Evolutionary conservation across 345 rosid species (phyloP).

Genomic region (Gossypium ekmanianum): DNA sequence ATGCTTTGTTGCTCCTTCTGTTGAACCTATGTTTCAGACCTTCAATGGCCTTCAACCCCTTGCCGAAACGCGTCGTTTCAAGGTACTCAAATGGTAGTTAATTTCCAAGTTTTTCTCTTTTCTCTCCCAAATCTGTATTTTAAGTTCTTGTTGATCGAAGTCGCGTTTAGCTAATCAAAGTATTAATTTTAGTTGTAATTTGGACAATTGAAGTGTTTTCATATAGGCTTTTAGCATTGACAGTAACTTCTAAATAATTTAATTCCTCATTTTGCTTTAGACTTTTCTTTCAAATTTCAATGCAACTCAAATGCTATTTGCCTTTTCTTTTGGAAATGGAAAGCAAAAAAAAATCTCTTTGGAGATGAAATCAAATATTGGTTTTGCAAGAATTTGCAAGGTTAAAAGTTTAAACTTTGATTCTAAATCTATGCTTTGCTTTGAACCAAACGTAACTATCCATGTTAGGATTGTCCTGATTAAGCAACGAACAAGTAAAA

Average conservation of each 20-base stretch:
- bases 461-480: too few relatives aligned
- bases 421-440: background rate
- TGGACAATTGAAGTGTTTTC: background rate
- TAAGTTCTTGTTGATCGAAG: background rate
- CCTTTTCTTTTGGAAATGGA: background rate
- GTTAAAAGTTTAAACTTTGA: background rate
- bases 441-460: background rate
- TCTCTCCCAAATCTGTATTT: background rate
- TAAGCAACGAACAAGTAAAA: too few relatives aligned
- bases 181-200: background rate
- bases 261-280: background rate
- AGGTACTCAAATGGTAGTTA: constrained; percentile 38
- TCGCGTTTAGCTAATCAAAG: background rate
- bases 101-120: background rate
- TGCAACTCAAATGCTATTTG: background rate
- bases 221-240: background rate
- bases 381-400: background rate
- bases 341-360: background rate
- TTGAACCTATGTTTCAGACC: constrained; percentile 46
- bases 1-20: constrained; percentile 29
- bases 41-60: constrained; percentile 58
- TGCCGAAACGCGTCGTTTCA: constrained; percentile 69
- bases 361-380: too few relatives aligned
- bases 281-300: background rate
- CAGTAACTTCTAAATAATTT: background rate